Percentiles rank a stretch among this genome's conserved stretches.
Conservation (phyloP, 2,329 filamentous ascomycete genomes). For the Cladorrhinum sp. region DNA sequence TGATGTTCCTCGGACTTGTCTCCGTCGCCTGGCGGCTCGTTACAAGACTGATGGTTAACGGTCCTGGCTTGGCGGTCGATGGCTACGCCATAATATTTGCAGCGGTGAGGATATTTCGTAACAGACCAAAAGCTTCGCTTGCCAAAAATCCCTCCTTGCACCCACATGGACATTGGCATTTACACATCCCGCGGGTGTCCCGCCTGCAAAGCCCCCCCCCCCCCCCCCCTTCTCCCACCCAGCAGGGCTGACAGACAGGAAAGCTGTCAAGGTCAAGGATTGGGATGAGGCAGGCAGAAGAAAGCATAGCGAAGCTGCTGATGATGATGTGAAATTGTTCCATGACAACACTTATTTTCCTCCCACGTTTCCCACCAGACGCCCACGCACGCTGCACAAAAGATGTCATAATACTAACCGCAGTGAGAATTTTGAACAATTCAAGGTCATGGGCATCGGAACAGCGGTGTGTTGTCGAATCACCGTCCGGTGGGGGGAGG, state of each 20-base stretch:
- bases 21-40: slow-evolving; percentile 14
- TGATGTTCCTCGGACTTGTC: slow-evolving; percentile 18
- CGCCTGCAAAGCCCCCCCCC: not conserved
- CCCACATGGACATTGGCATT: not conserved
- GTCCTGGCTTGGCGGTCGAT: slow-evolving; percentile 18
- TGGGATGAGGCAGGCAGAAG: not conserved
- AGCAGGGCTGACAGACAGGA: not conserved
- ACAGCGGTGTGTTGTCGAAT: slow-evolving; percentile 21
- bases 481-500: slow-evolving; percentile 19
- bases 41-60: slow-evolving; percentile 14
- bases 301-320: not conserved
- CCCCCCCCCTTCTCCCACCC: not conserved
- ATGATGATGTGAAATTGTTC: not conserved
- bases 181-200: not conserved
- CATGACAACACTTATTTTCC: not conserved
- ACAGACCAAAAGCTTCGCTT: not conserved
- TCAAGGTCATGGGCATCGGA: slow-evolving; percentile 17
- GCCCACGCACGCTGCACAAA: not conserved
- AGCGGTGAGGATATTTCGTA: slow-evolving; percentile 7
- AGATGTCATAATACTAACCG: not conserved
- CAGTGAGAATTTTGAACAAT: not conserved
- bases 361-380: not conserved
- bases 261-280: not conserved
- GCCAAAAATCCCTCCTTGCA: not conserved
- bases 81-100: slow-evolving; percentile 21